phyloP scores from a whole-genome alignment of 1,284 basidiomycete genomes.

The Naganishia liquefaciens region DNA sequence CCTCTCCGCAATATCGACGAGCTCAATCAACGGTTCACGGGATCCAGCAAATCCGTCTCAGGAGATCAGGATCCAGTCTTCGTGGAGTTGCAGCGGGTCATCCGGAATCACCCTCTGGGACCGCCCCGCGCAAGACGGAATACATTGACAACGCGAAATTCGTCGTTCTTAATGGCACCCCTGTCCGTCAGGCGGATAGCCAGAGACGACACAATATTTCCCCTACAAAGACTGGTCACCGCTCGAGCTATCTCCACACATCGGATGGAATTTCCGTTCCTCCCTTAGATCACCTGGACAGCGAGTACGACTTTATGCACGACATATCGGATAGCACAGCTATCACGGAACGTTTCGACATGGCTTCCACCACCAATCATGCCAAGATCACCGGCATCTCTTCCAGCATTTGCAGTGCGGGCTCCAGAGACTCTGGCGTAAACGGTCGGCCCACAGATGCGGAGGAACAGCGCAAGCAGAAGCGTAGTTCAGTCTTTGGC shows the following conservation, averaged over 20 bases:
- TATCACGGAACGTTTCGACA: background rate
- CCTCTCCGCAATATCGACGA: slow-evolving; percentile 6
- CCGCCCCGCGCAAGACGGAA: slow-evolving; percentile 8
- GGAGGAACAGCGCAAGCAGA: slow-evolving; percentile 12
- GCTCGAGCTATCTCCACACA: slow-evolving; percentile 23
- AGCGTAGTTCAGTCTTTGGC: slow-evolving; percentile 13
- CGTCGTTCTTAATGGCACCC: slow-evolving; percentile 20
- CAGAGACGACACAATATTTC: background rate
- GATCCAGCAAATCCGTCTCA: background rate
- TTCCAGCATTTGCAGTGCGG: slow-evolving; percentile 19
- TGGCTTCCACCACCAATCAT: background rate
- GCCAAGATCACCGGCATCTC: slow-evolving; percentile 6
- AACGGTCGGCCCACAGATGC: background rate
- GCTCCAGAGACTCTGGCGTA: background rate
- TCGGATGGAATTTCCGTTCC: slow-evolving; percentile 18
- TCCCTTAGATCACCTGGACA: slow-evolving; percentile 13
- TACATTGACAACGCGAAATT: slow-evolving; percentile 18
- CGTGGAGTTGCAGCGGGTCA: slow-evolving; percentile 1
- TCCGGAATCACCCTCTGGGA: background rate
- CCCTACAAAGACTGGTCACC: background rate
- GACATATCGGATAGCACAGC: background rate
- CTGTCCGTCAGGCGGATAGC: background rate
- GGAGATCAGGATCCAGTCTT: slow-evolving; percentile 6
- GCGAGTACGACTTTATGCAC: slow-evolving; percentile 22
- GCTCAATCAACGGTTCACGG: background rate